A percentile compares a stretch with the other conserved stretches of the same genome.
Evolutionary conservation across 177 flowering plant genomes (phyloP).

Genomic region (Vitis hybrid): DNA sequence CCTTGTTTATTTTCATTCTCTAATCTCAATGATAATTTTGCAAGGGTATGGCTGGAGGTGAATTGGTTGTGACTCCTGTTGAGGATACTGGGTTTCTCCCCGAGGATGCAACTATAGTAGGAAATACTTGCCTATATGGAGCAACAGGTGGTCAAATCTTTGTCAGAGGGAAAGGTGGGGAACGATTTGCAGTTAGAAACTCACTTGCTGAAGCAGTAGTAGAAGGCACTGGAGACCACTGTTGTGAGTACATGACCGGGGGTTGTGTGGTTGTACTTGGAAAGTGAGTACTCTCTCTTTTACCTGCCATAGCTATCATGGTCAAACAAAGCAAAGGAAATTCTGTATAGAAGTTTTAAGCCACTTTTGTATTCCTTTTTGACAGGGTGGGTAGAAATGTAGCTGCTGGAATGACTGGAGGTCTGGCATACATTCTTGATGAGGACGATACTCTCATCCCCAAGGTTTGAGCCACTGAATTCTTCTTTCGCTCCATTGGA

Average conservation of each 20-base stretch:
- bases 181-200: slow-evolving; percentile 97
- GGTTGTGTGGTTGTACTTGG: slow-evolving; percentile 97
- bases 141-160: slow-evolving; percentile 97
- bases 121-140: slow-evolving; percentile 96
- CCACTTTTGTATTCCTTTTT: slow-evolving; percentile 12
- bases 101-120: slow-evolving; percentile 95
- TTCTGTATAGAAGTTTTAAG: not conserved
- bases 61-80: slow-evolving; percentile 79
- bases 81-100: slow-evolving; percentile 80
- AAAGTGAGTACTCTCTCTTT: slow-evolving; percentile 58
- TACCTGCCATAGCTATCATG: not conserved
- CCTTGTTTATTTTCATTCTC: slow-evolving; percentile 1
- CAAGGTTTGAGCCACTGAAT: slow-evolving; percentile 52
- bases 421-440: slow-evolving; percentile 91
- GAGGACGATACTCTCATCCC: slow-evolving; percentile 91
- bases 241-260: slow-evolving; percentile 99
- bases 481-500: not conserved
- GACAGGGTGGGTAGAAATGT: slow-evolving; percentile 94
- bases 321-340: not conserved
- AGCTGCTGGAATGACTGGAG: slow-evolving; percentile 99
- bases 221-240: slow-evolving; percentile 97
- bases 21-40: slow-evolving; percentile 6
- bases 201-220: slow-evolving; percentile 96
- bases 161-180: slow-evolving; percentile 95
- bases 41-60: slow-evolving; percentile 99